Percentiles rank a stretch among this genome's conserved stretches.
phyloP scores from a whole-genome alignment of 2,329 filamentous ascomycete genomes.

The Podosphaera aphanis region DNA sequence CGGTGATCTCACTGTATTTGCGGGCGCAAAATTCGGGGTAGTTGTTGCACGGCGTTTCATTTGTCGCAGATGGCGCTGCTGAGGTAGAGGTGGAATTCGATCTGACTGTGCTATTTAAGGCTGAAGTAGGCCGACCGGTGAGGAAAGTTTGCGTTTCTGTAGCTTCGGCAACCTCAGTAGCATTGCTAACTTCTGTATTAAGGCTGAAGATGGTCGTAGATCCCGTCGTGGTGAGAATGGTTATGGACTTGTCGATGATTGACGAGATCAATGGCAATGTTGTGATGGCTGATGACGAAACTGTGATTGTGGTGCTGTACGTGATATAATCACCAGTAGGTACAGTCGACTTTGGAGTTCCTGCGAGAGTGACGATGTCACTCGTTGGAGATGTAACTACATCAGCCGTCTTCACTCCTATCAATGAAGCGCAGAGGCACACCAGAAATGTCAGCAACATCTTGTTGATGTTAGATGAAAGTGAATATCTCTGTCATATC shows the following conservation, averaged over 20 bases:
- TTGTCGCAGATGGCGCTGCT: constrained; percentile 26
- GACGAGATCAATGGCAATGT: constrained; percentile 11
- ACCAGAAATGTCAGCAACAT: not conserved
- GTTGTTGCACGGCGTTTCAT: constrained; percentile 62
- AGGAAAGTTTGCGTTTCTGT: constrained; percentile 20
- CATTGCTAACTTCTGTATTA: constrained; percentile 7
- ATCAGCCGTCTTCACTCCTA: constrained; percentile 4
- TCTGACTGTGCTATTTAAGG: constrained; percentile 23
- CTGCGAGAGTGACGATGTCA: constrained; percentile 2
- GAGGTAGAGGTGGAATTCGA: constrained; percentile 23
- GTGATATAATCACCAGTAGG: constrained; percentile 20
- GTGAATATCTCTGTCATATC: too few relatives aligned
- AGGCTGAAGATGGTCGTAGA: constrained; percentile 12
- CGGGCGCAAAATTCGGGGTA: constrained; percentile 53
- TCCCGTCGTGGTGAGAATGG: constrained; percentile 10
- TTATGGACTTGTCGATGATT: constrained; percentile 9
- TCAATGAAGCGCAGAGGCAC: constrained; percentile 15
- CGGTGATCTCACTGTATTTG: constrained; percentile 61
- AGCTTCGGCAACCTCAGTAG: constrained; percentile 14
- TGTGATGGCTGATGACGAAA: constrained; percentile 9
- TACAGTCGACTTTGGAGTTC: constrained; percentile 10
- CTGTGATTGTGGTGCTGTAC: constrained; percentile 16
- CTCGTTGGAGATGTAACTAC: constrained; percentile 4
- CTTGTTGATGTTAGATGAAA: too few relatives aligned
- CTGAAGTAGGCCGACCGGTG: constrained; percentile 12